These are phyloP conservation scores for Jatropha curcas DNA, from an alignment of 345 rosid species.

Conservation along the genomic window DNA sequence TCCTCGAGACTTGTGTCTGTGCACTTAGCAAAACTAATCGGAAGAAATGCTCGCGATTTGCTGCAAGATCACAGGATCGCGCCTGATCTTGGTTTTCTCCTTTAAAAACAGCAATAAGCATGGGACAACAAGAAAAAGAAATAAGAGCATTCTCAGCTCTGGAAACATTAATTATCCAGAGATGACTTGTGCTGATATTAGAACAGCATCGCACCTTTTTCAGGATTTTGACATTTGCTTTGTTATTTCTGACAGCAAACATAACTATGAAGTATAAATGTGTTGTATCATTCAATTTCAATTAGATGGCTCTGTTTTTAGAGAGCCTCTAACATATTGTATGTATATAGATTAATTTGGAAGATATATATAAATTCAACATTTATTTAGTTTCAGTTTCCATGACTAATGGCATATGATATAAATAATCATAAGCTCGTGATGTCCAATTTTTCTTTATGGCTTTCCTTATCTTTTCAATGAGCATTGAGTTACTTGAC, in stretches of 20 bases:
- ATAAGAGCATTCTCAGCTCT: not conserved
- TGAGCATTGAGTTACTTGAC: too few species aligned
- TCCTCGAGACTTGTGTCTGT: slow-evolving; percentile 83
- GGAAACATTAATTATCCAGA: not conserved
- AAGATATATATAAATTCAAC: too few species aligned
- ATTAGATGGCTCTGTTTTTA: slow-evolving; percentile 27
- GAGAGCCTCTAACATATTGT: slow-evolving; percentile 16
- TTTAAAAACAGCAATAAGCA: not conserved
- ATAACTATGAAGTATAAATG: not conserved
- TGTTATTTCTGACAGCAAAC: not conserved
- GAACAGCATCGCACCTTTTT: too few species aligned
- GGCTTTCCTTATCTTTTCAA: too few species aligned
- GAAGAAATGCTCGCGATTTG: slow-evolving; percentile 64
- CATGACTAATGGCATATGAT: too few species aligned
- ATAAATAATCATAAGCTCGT: too few species aligned
- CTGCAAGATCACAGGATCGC: slow-evolving; percentile 40
- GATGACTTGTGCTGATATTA: not conserved
- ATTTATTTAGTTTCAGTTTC: too few species aligned
- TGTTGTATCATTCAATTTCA: slow-evolving; percentile 1
- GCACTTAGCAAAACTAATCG: slow-evolving; percentile 52
- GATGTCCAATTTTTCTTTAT: too few species aligned
- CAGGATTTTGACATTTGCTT: not conserved
- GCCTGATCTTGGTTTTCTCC: slow-evolving; percentile 1
- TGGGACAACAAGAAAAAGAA: not conserved
- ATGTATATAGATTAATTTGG: not conserved